Conservation (phyloP, 305 asterid genomes). For the Fraxinus ornus region DNA sequence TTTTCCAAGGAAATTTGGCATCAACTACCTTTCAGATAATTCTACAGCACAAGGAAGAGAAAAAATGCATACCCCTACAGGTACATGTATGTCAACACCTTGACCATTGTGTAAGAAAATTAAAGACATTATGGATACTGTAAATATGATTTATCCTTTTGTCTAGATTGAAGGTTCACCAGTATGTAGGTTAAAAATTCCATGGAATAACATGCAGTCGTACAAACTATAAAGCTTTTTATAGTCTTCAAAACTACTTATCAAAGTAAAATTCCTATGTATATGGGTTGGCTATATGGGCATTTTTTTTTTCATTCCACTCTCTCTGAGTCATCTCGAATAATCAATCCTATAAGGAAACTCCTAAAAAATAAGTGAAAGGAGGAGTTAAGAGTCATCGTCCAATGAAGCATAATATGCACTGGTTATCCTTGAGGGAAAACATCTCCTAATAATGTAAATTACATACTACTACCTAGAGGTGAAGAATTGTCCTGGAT, state of each 20-base stretch:
- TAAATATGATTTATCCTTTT: neutral
- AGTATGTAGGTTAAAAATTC: neutral
- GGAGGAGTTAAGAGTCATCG: neutral
- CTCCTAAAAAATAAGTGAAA: constrained; percentile 1
- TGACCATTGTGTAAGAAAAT: neutral
- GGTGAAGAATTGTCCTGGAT: neutral
- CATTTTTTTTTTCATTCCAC: neutral
- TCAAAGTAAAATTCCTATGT: neutral
- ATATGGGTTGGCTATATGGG: neutral
- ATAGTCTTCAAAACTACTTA: neutral
- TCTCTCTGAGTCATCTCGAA: neutral
- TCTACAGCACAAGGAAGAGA: neutral
- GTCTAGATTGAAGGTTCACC: neutral
- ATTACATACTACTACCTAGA: neutral
- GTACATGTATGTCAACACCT: neutral
- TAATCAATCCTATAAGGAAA: neutral
- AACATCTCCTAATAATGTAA: neutral
- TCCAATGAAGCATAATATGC: constrained; percentile 14
- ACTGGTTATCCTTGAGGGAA: constrained; percentile 13
- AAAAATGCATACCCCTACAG: neutral
- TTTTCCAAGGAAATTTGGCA: neutral
- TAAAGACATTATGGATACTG: neutral
- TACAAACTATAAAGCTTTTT: neutral
- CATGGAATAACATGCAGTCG: neutral
- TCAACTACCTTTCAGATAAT: neutral